A percentile compares a stretch with the other conserved stretches of the same genome.
Conservation (phyloP, 805 yeast species). For the Hanseniaspora guilliermondii region DNA sequence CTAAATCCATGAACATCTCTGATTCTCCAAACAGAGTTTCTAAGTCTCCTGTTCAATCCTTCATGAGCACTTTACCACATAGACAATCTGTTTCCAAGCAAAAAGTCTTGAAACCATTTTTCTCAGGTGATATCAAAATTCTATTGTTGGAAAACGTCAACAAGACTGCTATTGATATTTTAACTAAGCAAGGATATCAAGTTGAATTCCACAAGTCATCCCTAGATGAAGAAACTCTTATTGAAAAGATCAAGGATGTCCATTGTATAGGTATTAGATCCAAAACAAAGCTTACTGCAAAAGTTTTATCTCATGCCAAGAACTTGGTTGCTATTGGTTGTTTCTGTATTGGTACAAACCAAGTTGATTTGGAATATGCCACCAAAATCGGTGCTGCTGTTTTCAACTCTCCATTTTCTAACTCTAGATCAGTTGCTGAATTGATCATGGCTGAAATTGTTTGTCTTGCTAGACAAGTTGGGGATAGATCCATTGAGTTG, state of each 20-base stretch:
- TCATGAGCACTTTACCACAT: conserved; percentile 40
- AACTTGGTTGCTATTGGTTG: conserved; percentile 88
- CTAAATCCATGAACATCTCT: conserved; percentile 39
- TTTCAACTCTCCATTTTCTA: conserved; percentile 96
- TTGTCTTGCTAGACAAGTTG: conserved; percentile 86
- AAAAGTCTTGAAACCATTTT: conserved; percentile 82
- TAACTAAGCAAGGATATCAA: conserved; percentile 86
- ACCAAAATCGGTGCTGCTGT: conserved; percentile 91
- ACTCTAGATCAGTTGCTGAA: conserved; percentile 97
- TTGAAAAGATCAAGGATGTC: conserved; percentile 82
- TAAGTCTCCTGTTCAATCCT: conserved; percentile 69
- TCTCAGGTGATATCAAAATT: conserved; percentile 89
- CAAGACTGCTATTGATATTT: conserved; percentile 76
- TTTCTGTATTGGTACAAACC: conserved; percentile 98
- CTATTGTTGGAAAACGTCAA: conserved; percentile 86
- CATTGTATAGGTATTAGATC: conserved; percentile 98
- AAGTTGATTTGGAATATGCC: conserved; percentile 84
- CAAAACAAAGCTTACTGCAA: conserved; percentile 76
- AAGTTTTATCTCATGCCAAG: conserved; percentile 71
- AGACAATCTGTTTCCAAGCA: conserved; percentile 35
- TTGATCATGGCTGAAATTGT: conserved; percentile 91
- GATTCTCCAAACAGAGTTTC: conserved; percentile 62
- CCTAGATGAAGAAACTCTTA: conserved; percentile 81
- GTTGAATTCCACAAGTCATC: conserved; percentile 88
- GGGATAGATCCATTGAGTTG: conserved; percentile 90